phyloP scores from a whole-genome alignment of 768 basidiomycete genomes.

The Leccinum subgranulosum region DNA sequence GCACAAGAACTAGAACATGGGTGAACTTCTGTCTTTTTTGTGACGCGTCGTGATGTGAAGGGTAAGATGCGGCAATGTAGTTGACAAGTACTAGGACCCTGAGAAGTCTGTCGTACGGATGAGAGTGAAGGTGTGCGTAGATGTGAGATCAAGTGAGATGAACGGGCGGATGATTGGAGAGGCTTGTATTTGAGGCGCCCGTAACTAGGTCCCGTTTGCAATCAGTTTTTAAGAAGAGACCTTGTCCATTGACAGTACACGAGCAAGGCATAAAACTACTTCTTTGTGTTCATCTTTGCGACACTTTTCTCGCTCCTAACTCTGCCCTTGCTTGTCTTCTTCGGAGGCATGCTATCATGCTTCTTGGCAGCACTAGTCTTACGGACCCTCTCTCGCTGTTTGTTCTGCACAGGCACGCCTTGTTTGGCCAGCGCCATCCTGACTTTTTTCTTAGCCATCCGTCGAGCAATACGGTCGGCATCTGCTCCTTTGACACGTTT shows the following conservation, averaged over 20 bases:
- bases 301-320: slow-evolving; percentile 53
- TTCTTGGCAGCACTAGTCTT: slow-evolving; percentile 35
- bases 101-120: too few relatives aligned
- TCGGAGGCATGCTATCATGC: slow-evolving; percentile 7
- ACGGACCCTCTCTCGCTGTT: slow-evolving; percentile 47
- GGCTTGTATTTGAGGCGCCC: too few relatives aligned
- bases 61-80: too few relatives aligned
- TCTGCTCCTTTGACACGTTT: slow-evolving; percentile 80
- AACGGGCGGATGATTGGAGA: too few relatives aligned
- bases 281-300: slow-evolving; percentile 57
- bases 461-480: slow-evolving; percentile 74
- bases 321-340: slow-evolving; percentile 40
- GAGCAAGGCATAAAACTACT: slow-evolving; percentile 29
- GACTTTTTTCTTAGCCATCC: slow-evolving; percentile 88
- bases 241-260: background rate
- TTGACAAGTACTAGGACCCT: too few relatives aligned
- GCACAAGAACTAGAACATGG: too few relatives aligned
- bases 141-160: too few relatives aligned
- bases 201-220: too few relatives aligned
- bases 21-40: too few relatives aligned
- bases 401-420: slow-evolving; percentile 36
- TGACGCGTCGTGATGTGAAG: too few relatives aligned
- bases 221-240: too few relatives aligned
- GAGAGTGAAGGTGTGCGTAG: too few relatives aligned
- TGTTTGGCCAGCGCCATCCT: slow-evolving; percentile 48